These are phyloP conservation scores for Cercospora sesami DNA, from an alignment of 2,329 filamentous ascomycete species.

Conservation along the genomic window DNA sequence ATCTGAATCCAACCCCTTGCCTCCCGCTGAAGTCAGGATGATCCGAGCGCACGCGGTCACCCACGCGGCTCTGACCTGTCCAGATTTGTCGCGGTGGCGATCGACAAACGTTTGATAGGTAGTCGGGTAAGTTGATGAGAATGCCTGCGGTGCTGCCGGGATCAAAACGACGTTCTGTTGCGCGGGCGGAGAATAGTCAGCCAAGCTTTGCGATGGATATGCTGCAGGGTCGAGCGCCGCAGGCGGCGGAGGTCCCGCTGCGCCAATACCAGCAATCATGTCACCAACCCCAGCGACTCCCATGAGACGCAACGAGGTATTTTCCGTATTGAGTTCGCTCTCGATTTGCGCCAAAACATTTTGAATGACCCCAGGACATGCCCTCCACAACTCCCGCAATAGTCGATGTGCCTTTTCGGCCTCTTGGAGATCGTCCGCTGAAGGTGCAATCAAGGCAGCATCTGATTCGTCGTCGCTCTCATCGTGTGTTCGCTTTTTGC, in stretches of 20 bases:
- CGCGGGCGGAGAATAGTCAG: slow-evolving; percentile 44
- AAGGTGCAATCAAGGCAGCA: slow-evolving; percentile 51
- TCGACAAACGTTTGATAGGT: slow-evolving; percentile 84
- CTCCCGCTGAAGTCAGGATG: slow-evolving; percentile 84
- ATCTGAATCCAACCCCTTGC: slow-evolving; percentile 79
- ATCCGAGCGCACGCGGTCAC: slow-evolving; percentile 81
- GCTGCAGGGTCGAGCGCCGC: slow-evolving; percentile 74
- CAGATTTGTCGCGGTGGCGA: slow-evolving; percentile 81
- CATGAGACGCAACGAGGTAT: slow-evolving; percentile 78
- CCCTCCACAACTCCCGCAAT: slow-evolving; percentile 89
- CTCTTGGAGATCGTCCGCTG: slow-evolving; percentile 82
- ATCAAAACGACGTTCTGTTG: slow-evolving; percentile 67
- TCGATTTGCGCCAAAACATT: slow-evolving; percentile 95
- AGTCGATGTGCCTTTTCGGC: slow-evolving; percentile 85
- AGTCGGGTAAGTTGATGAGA: slow-evolving; percentile 74
- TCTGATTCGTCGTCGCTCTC: slow-evolving; percentile 48
- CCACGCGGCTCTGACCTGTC: slow-evolving; percentile 82
- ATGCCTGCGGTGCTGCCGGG: slow-evolving; percentile 84
- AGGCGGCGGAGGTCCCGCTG: slow-evolving; percentile 76
- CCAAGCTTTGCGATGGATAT: slow-evolving; percentile 70
- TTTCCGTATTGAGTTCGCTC: slow-evolving; percentile 86
- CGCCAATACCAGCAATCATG: slow-evolving; percentile 89
- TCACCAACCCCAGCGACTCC: slow-evolving; percentile 94
- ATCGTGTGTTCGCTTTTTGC: slow-evolving; percentile 41
- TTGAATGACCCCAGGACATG: slow-evolving; percentile 80